Conservation (phyloP, 768 basidiomycete genomes). For the Termitomyces sp. region DNA sequence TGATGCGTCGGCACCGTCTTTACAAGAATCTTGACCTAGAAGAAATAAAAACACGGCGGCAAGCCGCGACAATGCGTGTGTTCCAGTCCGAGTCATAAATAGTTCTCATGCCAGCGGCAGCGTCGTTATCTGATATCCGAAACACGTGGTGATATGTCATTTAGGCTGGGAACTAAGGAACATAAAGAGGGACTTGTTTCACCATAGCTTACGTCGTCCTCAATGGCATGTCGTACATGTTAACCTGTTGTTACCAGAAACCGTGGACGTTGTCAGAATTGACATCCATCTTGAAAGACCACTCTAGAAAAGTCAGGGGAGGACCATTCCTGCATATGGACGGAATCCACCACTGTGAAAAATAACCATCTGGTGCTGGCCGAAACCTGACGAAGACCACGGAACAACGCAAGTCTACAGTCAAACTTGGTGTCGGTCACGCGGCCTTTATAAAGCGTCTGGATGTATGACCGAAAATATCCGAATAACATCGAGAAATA, state of each 20-base stretch:
- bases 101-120: too few species aligned
- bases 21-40: not conserved
- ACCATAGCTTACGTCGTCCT: not conserved
- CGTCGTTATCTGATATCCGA: not conserved
- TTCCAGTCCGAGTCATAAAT: too few species aligned
- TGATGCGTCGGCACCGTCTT: not conserved
- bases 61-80: not conserved
- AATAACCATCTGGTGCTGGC: not conserved
- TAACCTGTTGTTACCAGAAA: not conserved
- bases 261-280: not conserved
- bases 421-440: not conserved
- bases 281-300: not conserved
- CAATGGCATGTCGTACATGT: not conserved
- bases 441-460: not conserved
- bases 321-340: not conserved
- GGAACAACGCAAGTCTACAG: not conserved
- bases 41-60: not conserved
- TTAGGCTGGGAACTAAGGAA: not conserved
- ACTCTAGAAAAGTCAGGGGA: not conserved
- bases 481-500: not conserved
- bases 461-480: not conserved
- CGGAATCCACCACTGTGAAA: too few species aligned
- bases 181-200: not conserved
- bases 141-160: not conserved
- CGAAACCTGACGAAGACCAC: not conserved